Conservation (phyloP, 306 rosid genomes). For the Mimosa pudica region DNA sequence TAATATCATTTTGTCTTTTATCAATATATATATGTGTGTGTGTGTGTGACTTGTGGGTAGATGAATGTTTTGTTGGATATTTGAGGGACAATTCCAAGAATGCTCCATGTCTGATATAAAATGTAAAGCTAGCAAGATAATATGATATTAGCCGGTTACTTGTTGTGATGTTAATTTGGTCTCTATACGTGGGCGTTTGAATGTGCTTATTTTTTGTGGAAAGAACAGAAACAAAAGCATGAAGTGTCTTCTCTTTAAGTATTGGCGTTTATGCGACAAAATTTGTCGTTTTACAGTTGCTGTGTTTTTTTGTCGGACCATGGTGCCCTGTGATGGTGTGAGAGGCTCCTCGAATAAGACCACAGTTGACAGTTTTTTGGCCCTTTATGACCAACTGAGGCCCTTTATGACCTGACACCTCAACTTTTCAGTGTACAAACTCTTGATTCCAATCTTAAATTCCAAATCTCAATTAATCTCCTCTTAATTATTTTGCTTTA, state of each 20-base stretch:
- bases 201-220: neutral
- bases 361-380: neutral
- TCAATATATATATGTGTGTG: no score
- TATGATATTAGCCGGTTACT: neutral
- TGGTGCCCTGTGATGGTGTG: neutral
- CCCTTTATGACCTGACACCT: neutral
- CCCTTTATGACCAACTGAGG: neutral
- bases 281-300: neutral
- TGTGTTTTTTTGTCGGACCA: neutral
- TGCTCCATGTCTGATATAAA: neutral
- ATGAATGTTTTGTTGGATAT: neutral
- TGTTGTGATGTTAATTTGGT: neutral
- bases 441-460: neutral
- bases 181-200: neutral
- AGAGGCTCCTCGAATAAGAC: neutral
- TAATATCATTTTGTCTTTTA: no score
- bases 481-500: neutral
- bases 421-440: neutral
- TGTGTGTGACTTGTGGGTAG: neutral
- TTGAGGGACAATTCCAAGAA: neutral
- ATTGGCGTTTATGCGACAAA: neutral
- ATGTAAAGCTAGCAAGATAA: conserved; percentile 1
- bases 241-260: neutral
- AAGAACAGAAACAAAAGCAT: neutral
- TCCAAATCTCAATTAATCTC: neutral